These are phyloP conservation scores for Cornus kousa DNA, from an alignment of 148 eudicot species.

Conservation along the genomic window DNA sequence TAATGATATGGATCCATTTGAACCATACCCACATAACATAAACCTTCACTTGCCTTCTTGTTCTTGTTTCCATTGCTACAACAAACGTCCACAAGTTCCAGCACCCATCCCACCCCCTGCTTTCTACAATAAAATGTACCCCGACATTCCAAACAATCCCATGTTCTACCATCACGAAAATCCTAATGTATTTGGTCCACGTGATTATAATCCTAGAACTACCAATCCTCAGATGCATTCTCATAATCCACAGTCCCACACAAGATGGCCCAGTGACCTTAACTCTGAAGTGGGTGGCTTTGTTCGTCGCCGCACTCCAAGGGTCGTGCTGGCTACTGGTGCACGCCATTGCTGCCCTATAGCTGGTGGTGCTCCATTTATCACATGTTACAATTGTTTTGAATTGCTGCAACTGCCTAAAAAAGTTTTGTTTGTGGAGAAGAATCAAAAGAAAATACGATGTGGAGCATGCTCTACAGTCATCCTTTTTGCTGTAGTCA, in stretches of 20 bases:
- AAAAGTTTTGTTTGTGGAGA: slow-evolving; percentile 31
- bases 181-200: slow-evolving; percentile 33
- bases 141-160: slow-evolving; percentile 38
- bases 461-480: slow-evolving; percentile 80
- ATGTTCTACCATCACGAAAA: slow-evolving; percentile 36
- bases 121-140: slow-evolving; percentile 38
- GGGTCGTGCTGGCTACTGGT: slow-evolving; percentile 40
- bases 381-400: slow-evolving; percentile 74
- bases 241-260: slow-evolving; percentile 34
- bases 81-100: slow-evolving; percentile 35
- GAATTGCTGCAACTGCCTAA: slow-evolving; percentile 74
- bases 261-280: slow-evolving; percentile 51
- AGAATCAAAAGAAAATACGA: slow-evolving; percentile 52
- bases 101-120: slow-evolving; percentile 36
- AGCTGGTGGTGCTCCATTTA: slow-evolving; percentile 85
- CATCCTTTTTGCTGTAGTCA: slow-evolving; percentile 42
- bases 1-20: slow-evolving; percentile 42
- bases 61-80: slow-evolving; percentile 66
- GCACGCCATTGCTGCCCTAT: slow-evolving; percentile 54
- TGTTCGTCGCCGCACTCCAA: slow-evolving; percentile 42
- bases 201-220: slow-evolving; percentile 33
- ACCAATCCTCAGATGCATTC: slow-evolving; percentile 31
- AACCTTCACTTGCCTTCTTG: slow-evolving; percentile 57
- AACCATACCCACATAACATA: slow-evolving; percentile 40
- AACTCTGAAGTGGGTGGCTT: slow-evolving; percentile 44